Evolutionary conservation across 768 basidiomycete genomes (phyloP).

Genomic region (Pleurotus sapidus): DNA sequence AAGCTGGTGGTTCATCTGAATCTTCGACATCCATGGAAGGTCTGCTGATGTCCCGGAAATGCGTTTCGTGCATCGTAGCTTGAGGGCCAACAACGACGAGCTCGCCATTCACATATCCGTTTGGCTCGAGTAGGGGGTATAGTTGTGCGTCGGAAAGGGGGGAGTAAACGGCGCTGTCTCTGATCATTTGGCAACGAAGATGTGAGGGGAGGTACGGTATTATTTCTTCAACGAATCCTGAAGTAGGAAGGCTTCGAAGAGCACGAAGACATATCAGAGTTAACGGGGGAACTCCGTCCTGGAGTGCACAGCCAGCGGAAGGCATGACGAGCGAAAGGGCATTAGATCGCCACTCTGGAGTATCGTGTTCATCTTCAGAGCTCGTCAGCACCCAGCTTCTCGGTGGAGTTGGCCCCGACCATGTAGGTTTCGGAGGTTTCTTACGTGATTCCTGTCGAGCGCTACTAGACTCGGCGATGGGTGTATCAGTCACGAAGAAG

Average conservation of each 20-base stretch:
- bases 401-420: slow-evolving; percentile 50
- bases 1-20: slow-evolving; percentile 21
- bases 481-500: slow-evolving; percentile 45
- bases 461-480: slow-evolving; percentile 27
- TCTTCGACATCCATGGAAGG: slow-evolving; percentile 8
- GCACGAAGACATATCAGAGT: slow-evolving; percentile 54
- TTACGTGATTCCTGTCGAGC: slow-evolving; percentile 1
- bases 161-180: slow-evolving; percentile 52
- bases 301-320: slow-evolving; percentile 11
- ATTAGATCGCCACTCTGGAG: slow-evolving; percentile 47
- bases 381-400: slow-evolving; percentile 50
- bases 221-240: slow-evolving; percentile 43
- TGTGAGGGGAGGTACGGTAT: slow-evolving; percentile 54
- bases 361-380: slow-evolving; percentile 21
- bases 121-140: slow-evolving; percentile 43
- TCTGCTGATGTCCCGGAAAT: slow-evolving; percentile 29
- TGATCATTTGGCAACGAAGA: slow-evolving; percentile 55
- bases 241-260: slow-evolving; percentile 33
- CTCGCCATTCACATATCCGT: slow-evolving; percentile 61
- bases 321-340: slow-evolving; percentile 54
- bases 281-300: slow-evolving; percentile 45
- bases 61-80: slow-evolving; percentile 38
- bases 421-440: slow-evolving; percentile 14
- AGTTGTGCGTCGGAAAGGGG: slow-evolving; percentile 54
- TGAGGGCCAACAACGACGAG: slow-evolving; percentile 60